Base-by-base conservation (phyloP, 1,139 yeast genomes). In the Lizanozyma gosingica region DNA sequence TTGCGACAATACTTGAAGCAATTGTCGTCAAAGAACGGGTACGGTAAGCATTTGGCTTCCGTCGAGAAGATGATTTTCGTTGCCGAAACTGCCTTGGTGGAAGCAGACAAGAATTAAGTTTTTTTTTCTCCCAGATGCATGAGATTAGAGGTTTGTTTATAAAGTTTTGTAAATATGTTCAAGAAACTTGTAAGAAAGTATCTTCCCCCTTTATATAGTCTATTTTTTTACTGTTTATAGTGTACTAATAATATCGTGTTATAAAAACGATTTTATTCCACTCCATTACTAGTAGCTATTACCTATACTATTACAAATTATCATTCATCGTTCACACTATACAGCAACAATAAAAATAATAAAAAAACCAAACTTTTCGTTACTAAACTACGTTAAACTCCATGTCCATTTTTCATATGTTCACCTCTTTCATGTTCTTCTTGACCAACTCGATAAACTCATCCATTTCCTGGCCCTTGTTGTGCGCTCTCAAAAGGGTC, bases 21-120 rank as follows among this genome's bases (percentile, higher is more conserved):
- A 47, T 76, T 78, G 38, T 71, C 77, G 15, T 59, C 67, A 38
- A 76, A 73, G 54, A 71, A 74, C 39, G 67, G 67, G 42, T 77
- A 80, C 55, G 94, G 94, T 35, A 87, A 88, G 63, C 95, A 87
- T 57, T 67, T 87, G 51, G 94, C 92, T 3, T 81, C 92, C 43
- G 92, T 86, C 46, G 95, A 86, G 57, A 83, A 84, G 59, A 71
- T 86, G 67, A 79, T 78, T 44, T 67, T 72, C 14, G 76, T 73
- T 44, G 76, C 75, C 3, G 76, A 69, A 46, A 67, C 71, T 16
- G 74, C 75, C n/a, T 55, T 69, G 41, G 56, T 62, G 34, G 73
- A 68, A 45, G 70, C 69, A 65, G 35, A 57, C 53, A 42, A 36
- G 36, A 34, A 18, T 17, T 37, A 27, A 35, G 22, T 22, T 40